Evolutionary conservation across 2,329 filamentous ascomycete genomes (phyloP), one percentile per base, ranked within the genome.

Genomic region (Emydomyces testavorans): DNA sequence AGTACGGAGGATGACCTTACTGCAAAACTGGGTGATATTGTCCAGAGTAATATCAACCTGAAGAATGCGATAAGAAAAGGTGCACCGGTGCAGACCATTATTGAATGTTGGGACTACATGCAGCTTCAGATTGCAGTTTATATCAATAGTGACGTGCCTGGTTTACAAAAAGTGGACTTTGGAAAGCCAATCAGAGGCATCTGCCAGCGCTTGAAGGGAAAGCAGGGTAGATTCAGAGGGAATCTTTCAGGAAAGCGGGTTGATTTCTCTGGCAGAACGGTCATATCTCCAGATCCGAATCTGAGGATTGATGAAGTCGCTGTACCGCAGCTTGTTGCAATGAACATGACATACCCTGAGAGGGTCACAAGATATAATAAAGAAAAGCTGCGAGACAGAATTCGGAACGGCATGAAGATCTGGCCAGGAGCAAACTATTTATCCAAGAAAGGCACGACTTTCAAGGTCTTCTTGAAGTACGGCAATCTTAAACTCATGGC

Each of bases 21-120:
- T 0, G 89, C 90, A 46, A 95, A 96, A 63, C 77, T 98, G n/a
- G 85, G 88, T 24, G 90, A 98, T 62, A 96, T 98, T 54, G 83
- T 95, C 7, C 86, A 93, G 58, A 86, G 93, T 54, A 94, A 89
- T 60, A 83, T 84, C 47, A 79, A 93, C 57, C 86, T 98, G 53
- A 81, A 84, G 42, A 83, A 85, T 18, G 86, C 87, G 0, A 66
- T 96, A 13, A 76, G 83, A 52, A 88, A 87, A 56, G 90, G 90
- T 7, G 85, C 89, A 11, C 80, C 87, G 0, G 76, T 98, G 1
- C 79, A 84, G 55, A 93, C 86, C 0, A 85, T 96, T 49, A 93
- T 96, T 81, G 92, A 98, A 63, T 88, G 94, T 58, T 98, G 92
- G 92, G 92, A 98, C 61, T 96, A 90, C 59, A 71, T 98, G 52